Evolutionary conservation across 768 basidiomycete species (phyloP), one percentile per base, ranked within the genome.

Genomic region (Boletus pseudo-olivaceus): DNA sequence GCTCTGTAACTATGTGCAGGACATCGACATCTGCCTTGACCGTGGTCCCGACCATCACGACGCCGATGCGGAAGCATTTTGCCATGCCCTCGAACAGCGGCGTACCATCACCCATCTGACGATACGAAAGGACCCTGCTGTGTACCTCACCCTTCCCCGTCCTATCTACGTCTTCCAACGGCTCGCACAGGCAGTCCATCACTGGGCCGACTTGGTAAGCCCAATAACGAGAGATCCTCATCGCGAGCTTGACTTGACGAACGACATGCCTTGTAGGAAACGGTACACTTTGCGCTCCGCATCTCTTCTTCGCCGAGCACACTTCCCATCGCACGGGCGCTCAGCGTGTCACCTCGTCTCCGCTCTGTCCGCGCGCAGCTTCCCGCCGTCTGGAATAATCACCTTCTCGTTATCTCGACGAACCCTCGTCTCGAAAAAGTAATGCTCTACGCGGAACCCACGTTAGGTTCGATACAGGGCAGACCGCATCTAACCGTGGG

Each of bases 381-480:
- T 7, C 85, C 85, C 2, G 74, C 78, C 5, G 70, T 84, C 0
- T 86, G 84, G 85, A 83, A 80, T 66, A 71, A 75, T 41, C 61
- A 78, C 14, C 74, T 85, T 52, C 75, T 82, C 53, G 59, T 75
- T 40, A 72, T 85, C 37, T 73, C 79, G 38, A 49, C 62, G 7
- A 85, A 85, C 66, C 75, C 78, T 0, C 51, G 68, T 2, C 72
- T 85, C 47, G 72, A 79, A 58, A 73, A 76, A 41, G 76, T 85
- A 60, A 67, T 76, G 70, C 64, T 67, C 26, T 67, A 65, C 42
- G 48, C 58, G 15, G 65, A 74, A 49, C 52, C 64, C 41, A 61
- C 54, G 34, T 20, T 42, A 14, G 59, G 63, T 34, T 46, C 59
- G 38, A 49, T 33, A 5, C 56, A 23, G 33, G 37, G 23, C 46